phyloP scores from a whole-genome alignment of 2,329 filamentous ascomycete genomes.

The Camillea tinctor region DNA sequence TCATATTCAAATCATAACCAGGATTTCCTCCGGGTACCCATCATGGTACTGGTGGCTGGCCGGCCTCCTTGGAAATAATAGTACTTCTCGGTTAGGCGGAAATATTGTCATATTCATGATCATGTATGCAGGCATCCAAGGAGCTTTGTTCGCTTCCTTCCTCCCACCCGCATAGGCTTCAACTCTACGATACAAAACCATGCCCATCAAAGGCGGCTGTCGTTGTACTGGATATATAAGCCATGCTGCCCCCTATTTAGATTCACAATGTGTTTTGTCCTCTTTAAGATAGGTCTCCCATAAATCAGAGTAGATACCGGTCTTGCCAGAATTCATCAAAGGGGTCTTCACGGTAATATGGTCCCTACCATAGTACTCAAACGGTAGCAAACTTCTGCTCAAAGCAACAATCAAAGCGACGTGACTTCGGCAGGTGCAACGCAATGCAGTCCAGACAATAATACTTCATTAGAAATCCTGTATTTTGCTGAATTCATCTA shows the following conservation, averaged over 20 bases:
- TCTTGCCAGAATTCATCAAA: neutral
- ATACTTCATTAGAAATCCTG: neutral
- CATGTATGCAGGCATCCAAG: slow-evolving; percentile 82
- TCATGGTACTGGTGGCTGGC: slow-evolving; percentile 87
- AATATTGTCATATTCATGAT: slow-evolving; percentile 65
- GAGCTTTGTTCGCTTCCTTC: slow-evolving; percentile 81
- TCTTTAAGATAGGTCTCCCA: neutral
- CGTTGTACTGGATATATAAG: neutral
- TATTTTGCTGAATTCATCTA: neutral
- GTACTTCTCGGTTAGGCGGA: slow-evolving; percentile 29
- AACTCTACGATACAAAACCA: neutral
- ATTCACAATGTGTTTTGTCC: neutral
- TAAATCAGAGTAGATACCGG: neutral
- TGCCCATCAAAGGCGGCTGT: neutral
- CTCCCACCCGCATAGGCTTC: slow-evolving; percentile 73
- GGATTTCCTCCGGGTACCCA: slow-evolving; percentile 83
- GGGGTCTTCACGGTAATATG: neutral
- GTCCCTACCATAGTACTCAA: neutral
- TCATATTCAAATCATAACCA: slow-evolving; percentile 91
- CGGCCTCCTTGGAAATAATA: slow-evolving; percentile 38
- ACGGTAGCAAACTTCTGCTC: neutral
- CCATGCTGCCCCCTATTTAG: neutral
- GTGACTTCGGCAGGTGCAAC: neutral
- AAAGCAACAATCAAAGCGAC: neutral
- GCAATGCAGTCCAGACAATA: neutral